Percentiles rank a stretch among this genome's conserved stretches.
phyloP scores from a whole-genome alignment of 225 moss, liverwort and hornwort species.

The Climacium dendroides region DNA sequence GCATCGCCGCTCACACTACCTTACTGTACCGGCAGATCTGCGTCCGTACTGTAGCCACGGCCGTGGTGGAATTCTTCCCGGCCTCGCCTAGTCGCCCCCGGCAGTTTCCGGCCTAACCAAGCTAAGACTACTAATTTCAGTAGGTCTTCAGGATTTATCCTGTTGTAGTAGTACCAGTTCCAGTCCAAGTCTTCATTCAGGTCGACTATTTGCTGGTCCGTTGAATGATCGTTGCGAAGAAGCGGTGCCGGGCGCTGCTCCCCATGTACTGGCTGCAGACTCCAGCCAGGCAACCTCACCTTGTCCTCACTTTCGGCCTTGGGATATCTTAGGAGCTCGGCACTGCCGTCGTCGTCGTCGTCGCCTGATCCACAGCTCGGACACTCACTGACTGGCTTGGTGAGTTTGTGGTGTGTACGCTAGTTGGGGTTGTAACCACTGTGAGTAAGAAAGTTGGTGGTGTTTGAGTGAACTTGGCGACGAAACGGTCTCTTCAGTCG shows the following conservation, averaged over 20 bases:
- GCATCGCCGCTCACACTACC: neutral
- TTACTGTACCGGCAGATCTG: neutral
- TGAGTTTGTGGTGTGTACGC: neutral
- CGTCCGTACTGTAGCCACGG: neutral
- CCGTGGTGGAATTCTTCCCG: neutral
- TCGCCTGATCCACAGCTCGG: neutral
- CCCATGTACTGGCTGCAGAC: neutral
- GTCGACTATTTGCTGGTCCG: neutral
- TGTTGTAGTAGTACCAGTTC: neutral
- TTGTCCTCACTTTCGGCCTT: neutral
- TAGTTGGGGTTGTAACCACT: neutral
- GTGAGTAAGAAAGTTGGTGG: neutral
- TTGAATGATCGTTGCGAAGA: conserved; percentile 10
- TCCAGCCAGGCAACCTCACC: neutral
- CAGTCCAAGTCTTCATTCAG: conserved; percentile 8
- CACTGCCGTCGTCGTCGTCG: neutral
- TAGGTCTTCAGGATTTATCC: neutral
- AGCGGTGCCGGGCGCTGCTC: neutral
- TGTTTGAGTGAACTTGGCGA: neutral
- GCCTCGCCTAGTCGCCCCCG: neutral
- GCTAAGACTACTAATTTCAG: neutral
- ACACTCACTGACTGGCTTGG: neutral
- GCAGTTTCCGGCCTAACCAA: neutral
- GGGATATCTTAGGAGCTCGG: neutral
- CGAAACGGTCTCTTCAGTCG: neutral